phyloP scores from a whole-genome alignment of 495 filamentous ascomycete genomes.

The Penicillium mononematosum region DNA sequence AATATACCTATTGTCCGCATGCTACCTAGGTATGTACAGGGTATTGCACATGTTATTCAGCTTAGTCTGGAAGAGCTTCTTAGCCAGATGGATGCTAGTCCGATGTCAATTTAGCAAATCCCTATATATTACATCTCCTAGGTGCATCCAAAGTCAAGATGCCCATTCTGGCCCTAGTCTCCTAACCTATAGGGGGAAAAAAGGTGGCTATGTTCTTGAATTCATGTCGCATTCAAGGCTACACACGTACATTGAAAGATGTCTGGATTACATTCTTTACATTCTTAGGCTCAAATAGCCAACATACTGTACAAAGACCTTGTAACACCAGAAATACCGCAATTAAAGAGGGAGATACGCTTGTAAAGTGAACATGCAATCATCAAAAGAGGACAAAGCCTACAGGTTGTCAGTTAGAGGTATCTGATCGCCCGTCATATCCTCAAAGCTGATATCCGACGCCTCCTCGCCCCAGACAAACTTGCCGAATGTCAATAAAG shows the following conservation, averaged over 20 bases:
- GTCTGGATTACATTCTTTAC: neutral
- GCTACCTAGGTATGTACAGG: too few relatives aligned
- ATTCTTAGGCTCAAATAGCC: neutral
- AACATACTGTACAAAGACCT: neutral
- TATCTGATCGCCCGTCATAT: neutral
- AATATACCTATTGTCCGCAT: too few relatives aligned
- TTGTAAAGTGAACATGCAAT: conserved; percentile 9
- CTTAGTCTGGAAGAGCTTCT: too few relatives aligned
- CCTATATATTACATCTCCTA: too few relatives aligned
- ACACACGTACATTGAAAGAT: neutral
- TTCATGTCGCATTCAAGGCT: neutral
- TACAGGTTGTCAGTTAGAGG: neutral
- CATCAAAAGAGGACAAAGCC: neutral
- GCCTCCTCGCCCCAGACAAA: conserved; percentile 57
- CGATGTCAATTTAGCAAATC: too few relatives aligned
- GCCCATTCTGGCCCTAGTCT: too few relatives aligned
- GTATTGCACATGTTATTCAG: too few relatives aligned
- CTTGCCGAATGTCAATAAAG: conserved; percentile 75
- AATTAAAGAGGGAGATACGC: neutral
- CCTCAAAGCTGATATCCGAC: conserved; percentile 1
- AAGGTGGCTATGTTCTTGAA: neutral
- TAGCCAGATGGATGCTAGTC: too few relatives aligned
- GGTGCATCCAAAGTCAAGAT: too few relatives aligned
- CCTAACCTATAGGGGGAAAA: neutral
- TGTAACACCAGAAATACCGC: neutral